Evolutionary conservation across 805 yeast species (phyloP).

Genomic region (Pichia phayaonensis): DNA sequence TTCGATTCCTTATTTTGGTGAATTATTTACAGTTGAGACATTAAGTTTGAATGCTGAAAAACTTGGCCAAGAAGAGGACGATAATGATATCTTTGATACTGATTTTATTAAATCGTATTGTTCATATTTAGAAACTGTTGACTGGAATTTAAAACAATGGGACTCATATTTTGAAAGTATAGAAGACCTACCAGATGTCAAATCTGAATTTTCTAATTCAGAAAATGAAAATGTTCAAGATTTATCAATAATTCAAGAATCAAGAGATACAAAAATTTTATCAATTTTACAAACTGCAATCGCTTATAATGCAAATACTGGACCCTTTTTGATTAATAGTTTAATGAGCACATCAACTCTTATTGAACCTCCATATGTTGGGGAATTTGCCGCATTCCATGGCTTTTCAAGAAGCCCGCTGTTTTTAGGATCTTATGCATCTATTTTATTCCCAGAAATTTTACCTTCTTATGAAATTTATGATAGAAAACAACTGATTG

Average conservation of each 20-base stretch:
- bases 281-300: conserved; percentile 31
- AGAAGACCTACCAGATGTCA: neutral
- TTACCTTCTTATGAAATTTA: conserved; percentile 51
- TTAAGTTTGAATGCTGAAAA: conserved; percentile 19
- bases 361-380: conserved; percentile 53
- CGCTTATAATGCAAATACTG: conserved; percentile 32
- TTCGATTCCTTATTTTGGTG: conserved; percentile 89
- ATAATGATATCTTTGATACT: conserved; percentile 1
- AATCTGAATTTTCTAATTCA: neutral
- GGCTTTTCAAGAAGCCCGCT: conserved; percentile 47
- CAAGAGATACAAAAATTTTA: conserved; percentile 9
- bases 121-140: conserved; percentile 56
- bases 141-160: conserved; percentile 78
- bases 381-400: conserved; percentile 36
- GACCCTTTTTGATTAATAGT: conserved; percentile 40
- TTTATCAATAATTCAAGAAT: neutral
- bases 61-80: neutral
- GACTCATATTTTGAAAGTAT: conserved; percentile 47
- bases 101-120: conserved; percentile 45
- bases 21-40: conserved; percentile 43
- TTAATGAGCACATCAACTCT: conserved; percentile 58
- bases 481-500: conserved; percentile 42
- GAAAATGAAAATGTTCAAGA: conserved; percentile 23
- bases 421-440: conserved; percentile 53
- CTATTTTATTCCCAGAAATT: conserved; percentile 55